Base-by-base conservation (phyloP, 1,284 basidiomycete species). In the Leccinum subrobustum region DNA sequence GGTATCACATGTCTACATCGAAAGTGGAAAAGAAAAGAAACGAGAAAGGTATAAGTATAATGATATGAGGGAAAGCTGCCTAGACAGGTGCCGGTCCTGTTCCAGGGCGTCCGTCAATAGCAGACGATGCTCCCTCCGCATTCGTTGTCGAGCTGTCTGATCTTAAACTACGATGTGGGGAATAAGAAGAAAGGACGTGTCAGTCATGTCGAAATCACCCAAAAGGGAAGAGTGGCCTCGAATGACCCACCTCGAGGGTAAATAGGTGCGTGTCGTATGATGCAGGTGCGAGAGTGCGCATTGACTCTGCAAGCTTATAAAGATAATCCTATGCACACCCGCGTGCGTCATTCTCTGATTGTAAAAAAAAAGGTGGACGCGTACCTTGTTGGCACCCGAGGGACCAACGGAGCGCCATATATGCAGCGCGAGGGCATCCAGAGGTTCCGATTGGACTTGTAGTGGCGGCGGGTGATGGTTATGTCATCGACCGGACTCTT, bases 361-460 rank as follows among this genome's bases (percentile, higher is more conserved):
- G 27, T 27, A 5, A 23, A 33, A 11, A 52, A 11, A 18, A n/a
- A 52, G 16, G 8, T 29, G 33, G 27, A 27, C 2, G 3, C 61
- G 2, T 57, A 84, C 90, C 78, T 92, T 92, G 75, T 95, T 95
- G 1, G 78, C 81, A 3, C 93, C 93, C 0, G 91, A 93, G 0
- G 90, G 91, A 1, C 93, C 92, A 0, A 84, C 81, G 1, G 89
- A 88, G 27, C 76, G 75, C 80, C 86, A 91, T 59, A 95, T 94
- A 14, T 78, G 79, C 57, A 82, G 71, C 0, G 91, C 86, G 5
- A 94, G 82, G 6, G 67, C 64, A 63, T 89, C 84, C 27, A 94
- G 75, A 0, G 88, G 85, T 72, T 93, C 87, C 1, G 88, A 89
- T 3, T 90, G 91, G 54, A 93, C 91, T 92, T 1, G 25, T 8